Conservation (phyloP, 2,329 filamentous ascomycete species). For the Fusarium pseudoanthophilum region DNA sequence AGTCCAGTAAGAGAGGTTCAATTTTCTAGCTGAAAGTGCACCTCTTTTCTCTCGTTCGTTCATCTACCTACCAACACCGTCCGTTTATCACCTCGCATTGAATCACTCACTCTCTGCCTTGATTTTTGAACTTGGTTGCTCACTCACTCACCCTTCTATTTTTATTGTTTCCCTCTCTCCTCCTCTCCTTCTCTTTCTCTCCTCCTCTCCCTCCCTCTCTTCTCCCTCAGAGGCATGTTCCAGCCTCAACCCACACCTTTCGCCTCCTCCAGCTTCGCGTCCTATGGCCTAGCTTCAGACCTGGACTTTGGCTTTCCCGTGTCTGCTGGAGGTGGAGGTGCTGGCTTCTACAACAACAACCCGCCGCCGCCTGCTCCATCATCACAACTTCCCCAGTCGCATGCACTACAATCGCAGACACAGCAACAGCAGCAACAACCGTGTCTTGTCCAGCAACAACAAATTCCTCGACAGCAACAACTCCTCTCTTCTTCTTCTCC, state of each 20-base stretch:
- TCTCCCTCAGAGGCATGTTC: constrained; percentile 59
- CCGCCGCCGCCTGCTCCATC: constrained; percentile 26
- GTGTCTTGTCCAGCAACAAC: constrained; percentile 16
- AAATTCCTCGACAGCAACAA: constrained; percentile 22
- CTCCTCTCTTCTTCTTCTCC: constrained; percentile 6
- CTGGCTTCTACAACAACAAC: constrained; percentile 33
- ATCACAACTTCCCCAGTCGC: constrained; percentile 17
- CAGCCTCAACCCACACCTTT: constrained; percentile 64
- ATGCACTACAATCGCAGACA: constrained; percentile 22
- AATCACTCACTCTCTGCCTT: constrained; percentile 28
- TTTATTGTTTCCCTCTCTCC: not conserved
- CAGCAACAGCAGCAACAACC: constrained; percentile 29
- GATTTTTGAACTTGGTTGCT: not conserved
- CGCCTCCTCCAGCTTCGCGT: constrained; percentile 54
- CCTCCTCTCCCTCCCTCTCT: constrained; percentile 16
- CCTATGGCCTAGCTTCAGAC: constrained; percentile 53
- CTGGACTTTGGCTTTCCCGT: constrained; percentile 44
- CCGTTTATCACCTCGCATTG: not conserved
- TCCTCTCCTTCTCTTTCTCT: not conserved
- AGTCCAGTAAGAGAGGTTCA: not conserved
- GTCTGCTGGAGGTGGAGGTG: constrained; percentile 43
- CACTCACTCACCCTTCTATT: constrained; percentile 18
- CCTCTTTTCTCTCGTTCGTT: constrained; percentile 16
- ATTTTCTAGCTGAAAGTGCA: constrained; percentile 23
- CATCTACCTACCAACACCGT: not conserved